Evolutionary conservation across 306 rosid genomes (phyloP).

Genomic region (Ammopiptanthus mongolicus): DNA sequence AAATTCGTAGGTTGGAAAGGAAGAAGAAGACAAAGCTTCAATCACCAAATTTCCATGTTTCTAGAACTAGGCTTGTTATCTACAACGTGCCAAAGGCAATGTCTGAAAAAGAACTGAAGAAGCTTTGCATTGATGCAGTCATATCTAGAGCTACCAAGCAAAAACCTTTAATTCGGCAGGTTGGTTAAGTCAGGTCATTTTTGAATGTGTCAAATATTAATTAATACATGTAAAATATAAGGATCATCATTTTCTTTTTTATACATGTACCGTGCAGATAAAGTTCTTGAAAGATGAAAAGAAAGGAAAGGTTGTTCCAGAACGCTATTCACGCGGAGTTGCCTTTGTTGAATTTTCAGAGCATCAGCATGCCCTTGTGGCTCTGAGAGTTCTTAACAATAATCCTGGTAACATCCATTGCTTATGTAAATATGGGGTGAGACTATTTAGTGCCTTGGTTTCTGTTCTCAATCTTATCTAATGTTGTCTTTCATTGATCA

Average conservation of each 20-base stretch:
- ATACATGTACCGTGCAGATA: constrained; percentile 42
- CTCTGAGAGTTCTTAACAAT: constrained; percentile 89
- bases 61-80: constrained; percentile 73
- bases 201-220: neutral
- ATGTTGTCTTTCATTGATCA: constrained; percentile 15
- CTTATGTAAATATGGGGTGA: neutral
- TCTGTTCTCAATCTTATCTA: neutral
- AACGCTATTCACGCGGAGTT: constrained; percentile 76
- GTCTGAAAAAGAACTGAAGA: constrained; percentile 73
- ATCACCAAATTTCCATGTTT: constrained; percentile 95
- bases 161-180: constrained; percentile 83
- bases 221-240: neutral
- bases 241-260: neutral
- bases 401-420: constrained; percentile 70
- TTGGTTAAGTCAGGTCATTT: constrained; percentile 29
- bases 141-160: constrained; percentile 89
- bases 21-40: constrained; percentile 75
- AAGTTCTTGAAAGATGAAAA: constrained; percentile 73
- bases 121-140: constrained; percentile 80
- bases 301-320: constrained; percentile 62
- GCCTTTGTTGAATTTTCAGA: constrained; percentile 92
- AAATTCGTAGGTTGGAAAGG: constrained; percentile 51
- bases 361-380: constrained; percentile 97
- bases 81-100: constrained; percentile 84
- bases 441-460: neutral